phyloP scores from a whole-genome alignment of 305 asterid species.

The Coffea humblotiana region DNA sequence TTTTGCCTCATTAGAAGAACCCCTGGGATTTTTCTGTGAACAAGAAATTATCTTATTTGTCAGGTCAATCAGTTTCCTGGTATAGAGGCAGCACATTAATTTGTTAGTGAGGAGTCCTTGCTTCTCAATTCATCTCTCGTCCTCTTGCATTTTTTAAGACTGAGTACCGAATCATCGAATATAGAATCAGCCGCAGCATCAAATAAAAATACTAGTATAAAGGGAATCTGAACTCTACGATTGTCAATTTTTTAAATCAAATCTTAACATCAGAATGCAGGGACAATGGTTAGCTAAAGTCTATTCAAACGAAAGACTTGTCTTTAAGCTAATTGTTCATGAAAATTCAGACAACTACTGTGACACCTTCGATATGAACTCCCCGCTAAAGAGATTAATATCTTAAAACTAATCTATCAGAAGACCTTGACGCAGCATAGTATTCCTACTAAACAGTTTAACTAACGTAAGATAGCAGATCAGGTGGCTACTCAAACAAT shows the following conservation, averaged over 20 bases:
- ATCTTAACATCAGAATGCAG: neutral
- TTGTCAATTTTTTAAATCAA: neutral
- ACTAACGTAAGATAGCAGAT: neutral
- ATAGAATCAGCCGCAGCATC: neutral
- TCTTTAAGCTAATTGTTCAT: neutral
- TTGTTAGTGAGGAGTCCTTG: neutral
- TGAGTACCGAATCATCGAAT: neutral
- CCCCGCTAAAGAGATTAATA: neutral
- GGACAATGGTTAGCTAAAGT: neutral
- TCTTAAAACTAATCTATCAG: neutral
- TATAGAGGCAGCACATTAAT: neutral
- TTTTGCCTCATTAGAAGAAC: neutral
- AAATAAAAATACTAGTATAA: no score
- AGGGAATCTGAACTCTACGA: neutral
- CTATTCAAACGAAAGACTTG: neutral
- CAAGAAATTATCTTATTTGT: neutral
- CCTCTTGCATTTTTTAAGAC: neutral
- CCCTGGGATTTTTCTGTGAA: no score
- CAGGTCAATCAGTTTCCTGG: neutral
- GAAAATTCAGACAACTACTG: neutral
- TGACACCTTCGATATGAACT: neutral
- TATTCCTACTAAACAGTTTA: constrained; percentile 1
- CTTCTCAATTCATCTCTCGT: neutral
- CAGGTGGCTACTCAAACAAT: neutral
- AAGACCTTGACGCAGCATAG: neutral